Conservation (phyloP, 2,329 filamentous ascomycete genomes). For the Alternaria gansuensis region DNA sequence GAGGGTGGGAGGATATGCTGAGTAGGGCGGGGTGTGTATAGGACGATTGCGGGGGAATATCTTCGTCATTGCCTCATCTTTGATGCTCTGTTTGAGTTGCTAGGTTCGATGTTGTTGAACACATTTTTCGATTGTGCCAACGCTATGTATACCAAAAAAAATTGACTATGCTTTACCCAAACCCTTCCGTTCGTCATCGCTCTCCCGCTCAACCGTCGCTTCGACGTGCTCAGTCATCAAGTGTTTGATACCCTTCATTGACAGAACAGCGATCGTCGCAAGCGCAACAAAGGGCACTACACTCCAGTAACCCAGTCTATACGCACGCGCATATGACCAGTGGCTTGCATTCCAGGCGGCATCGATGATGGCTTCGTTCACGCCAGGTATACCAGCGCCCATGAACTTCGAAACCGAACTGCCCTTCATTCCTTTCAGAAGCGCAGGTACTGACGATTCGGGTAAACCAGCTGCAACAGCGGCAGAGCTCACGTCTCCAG, state of each 20-base stretch:
- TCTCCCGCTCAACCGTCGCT: constrained; percentile 41
- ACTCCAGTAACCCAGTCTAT: constrained; percentile 45
- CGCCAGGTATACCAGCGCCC: constrained; percentile 26
- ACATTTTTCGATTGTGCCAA: too few relatives aligned
- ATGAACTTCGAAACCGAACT: constrained; percentile 25
- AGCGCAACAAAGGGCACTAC: constrained; percentile 46
- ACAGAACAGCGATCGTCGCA: constrained; percentile 35
- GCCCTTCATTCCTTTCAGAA: constrained; percentile 35
- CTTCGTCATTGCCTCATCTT: too few relatives aligned
- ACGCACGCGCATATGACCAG: constrained; percentile 44
- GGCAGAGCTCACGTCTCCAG: constrained; percentile 31
- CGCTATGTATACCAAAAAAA: too few relatives aligned
- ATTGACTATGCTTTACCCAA: not conserved
- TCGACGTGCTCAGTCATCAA: constrained; percentile 47
- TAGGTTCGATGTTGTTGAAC: too few relatives aligned
- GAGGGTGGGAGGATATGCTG: not conserved
- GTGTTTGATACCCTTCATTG: constrained; percentile 41
- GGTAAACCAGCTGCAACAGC: constrained; percentile 39
- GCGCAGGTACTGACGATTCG: constrained; percentile 24
- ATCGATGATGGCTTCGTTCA: constrained; percentile 28
- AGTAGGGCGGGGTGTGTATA: too few relatives aligned
- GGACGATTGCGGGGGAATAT: too few relatives aligned
- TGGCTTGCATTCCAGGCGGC: constrained; percentile 41
- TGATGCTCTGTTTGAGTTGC: too few relatives aligned
- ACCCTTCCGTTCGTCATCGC: constrained; percentile 23